A percentile compares a stretch with the other conserved stretches of the same genome.
phyloP scores from a whole-genome alignment of 768 basidiomycete species.

The Cubamyces sp. region DNA sequence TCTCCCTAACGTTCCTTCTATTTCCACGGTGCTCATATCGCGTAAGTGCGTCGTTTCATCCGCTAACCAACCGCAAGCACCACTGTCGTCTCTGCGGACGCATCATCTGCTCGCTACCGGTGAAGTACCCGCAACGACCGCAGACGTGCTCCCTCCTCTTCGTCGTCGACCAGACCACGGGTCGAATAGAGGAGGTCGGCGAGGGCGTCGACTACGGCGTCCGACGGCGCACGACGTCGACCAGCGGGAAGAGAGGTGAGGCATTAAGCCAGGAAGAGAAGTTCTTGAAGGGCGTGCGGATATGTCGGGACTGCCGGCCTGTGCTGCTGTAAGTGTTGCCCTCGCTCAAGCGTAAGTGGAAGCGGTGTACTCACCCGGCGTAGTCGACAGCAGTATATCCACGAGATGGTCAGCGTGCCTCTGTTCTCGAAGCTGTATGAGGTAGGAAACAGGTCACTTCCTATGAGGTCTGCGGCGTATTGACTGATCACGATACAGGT shows the following conservation, averaged over 20 bases:
- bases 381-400: constrained; percentile 81
- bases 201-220: constrained; percentile 88
- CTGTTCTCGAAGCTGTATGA: constrained; percentile 73
- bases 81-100: constrained; percentile 94
- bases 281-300: constrained; percentile 85
- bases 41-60: constrained; percentile 73
- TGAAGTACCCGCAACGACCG: constrained; percentile 69
- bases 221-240: constrained; percentile 47
- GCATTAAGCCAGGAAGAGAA: constrained; percentile 68
- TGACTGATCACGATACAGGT: constrained; percentile 44
- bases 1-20: not conserved
- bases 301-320: constrained; percentile 84
- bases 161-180: constrained; percentile 79
- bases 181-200: constrained; percentile 80
- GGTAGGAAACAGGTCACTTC: constrained; percentile 40
- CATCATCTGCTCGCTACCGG: constrained; percentile 88
- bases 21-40: not conserved
- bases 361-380: constrained; percentile 4
- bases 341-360: not conserved
- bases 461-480: not conserved
- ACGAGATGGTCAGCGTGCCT: constrained; percentile 62
- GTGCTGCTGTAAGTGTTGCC: constrained; percentile 66
- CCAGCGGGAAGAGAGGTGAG: constrained; percentile 36
- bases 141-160: constrained; percentile 80
- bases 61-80: constrained; percentile 91